A percentile compares a stretch with the other conserved stretches of the same genome.
Evolutionary conservation across 1,284 basidiomycete species (phyloP).

Genomic region (Ustilago crameri): DNA sequence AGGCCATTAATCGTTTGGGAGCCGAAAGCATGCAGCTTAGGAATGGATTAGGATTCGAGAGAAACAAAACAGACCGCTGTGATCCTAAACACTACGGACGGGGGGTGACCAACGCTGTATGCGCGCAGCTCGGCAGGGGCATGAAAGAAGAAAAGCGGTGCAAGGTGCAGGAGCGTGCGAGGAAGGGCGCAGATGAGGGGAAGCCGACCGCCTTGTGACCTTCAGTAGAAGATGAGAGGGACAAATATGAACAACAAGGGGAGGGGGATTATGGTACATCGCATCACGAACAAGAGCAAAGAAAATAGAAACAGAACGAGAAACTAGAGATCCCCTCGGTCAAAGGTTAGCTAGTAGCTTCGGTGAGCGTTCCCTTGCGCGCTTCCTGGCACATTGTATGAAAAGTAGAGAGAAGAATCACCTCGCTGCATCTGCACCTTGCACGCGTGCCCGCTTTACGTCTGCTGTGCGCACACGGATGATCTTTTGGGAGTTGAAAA

Average conservation of each 20-base stretch:
- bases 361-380: neutral
- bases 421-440: conserved; percentile 1
- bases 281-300: conserved; percentile 20
- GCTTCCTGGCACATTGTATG: too few species aligned
- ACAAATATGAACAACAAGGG: conserved; percentile 16
- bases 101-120: conserved; percentile 9
- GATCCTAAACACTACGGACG: conserved; percentile 3
- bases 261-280: conserved; percentile 28
- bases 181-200: conserved; percentile 1
- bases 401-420: neutral
- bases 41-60: neutral
- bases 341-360: neutral
- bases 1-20: too few species aligned
- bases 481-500: conserved; percentile 19
- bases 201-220: conserved; percentile 20
- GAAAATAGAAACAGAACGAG: conserved; percentile 1
- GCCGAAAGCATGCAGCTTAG: neutral
- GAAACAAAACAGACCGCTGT: neutral
- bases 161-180: neutral
- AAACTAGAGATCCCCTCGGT: neutral
- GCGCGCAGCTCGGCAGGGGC: neutral
- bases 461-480: conserved; percentile 2
- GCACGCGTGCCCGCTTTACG: neutral
- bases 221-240: neutral
- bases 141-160: neutral